Evolutionary conservation across 2,329 filamentous ascomycete species (phyloP), one percentile per base, ranked within the genome.

Genomic region (Fusarium proliferatum): DNA sequence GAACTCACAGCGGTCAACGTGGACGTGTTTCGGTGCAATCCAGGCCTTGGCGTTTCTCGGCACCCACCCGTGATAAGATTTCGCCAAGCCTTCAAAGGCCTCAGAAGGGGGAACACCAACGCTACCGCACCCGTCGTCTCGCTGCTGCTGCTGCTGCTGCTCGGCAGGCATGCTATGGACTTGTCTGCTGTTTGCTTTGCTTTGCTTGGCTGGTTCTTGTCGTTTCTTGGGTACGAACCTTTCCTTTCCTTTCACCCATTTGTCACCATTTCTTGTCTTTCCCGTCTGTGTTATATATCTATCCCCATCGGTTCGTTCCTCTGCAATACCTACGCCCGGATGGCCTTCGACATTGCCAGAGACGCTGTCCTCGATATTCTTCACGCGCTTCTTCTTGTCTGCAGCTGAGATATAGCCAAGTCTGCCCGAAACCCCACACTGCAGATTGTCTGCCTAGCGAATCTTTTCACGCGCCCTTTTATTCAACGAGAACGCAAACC

Each of bases 41-140:
- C 67, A 71, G 66, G 77, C 56, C 77, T 79, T 79, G 77, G 77
- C 77, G 72, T 78, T 77, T 79, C 77, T 79, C 76, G 77, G 76
- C 77, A 76, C 73, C 71, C 74, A 71, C 76, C 77, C 71, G 72
- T 78, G 74, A 76, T 78, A 78, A 78, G 76, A 79, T 79, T 79
- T 79, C 76, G 77, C 77, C 77, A 79, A 79, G 76, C 59, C 75
- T 73, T 72, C 75, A 79, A 78, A 79, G 75, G 67, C 75, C 72
- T 78, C 75, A 72, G 75, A 79, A 78, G 75, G 75, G 76, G 72
- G 74, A 77, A 76, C 70, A 71, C 72, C 72, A 77, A 69, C 75
- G 72, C 77, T 76, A 72, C 72, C 38, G 67, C 58, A 71, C 69
- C 72, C 59, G 65, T 72, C 71, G 55, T 73, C 68, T 77, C 64